Base-by-base conservation (phyloP, 192 early-diverging fungal genomes). In the Coemansia nantahalensis region DNA sequence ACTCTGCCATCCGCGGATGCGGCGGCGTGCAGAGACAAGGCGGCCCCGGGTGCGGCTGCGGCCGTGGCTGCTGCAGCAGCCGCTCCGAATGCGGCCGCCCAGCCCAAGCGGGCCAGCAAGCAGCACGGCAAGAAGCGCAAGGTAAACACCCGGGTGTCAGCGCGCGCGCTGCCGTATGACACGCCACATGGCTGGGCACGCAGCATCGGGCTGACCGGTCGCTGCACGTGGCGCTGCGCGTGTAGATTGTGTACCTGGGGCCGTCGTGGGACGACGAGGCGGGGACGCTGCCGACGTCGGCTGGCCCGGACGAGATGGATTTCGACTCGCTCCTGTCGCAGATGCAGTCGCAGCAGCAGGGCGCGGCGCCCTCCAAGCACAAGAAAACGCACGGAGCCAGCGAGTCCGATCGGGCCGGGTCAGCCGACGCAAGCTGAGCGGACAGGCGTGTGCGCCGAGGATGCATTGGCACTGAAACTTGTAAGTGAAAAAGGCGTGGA, bases 201-300 rank as follows among this genome's bases (percentile, higher is more conserved):
- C n/a, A n/a, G n/a, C n/a, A n/a, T n/a, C n/a, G n/a, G n/a, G n/a
- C n/a, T n/a, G n/a, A n/a, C n/a, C n/a, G n/a, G n/a, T n/a, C n/a
- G n/a, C n/a, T n/a, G n/a, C n/a, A n/a, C n/a, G n/a, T 42, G 2
- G 33, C 9, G 22, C 22, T 1, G 10, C 15, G 5, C 8, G 11
- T 49, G 24, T 74, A 74, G 70, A 48, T 46, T 18, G 39, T 62
- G 11, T 74, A 66, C 18, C 41, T 66, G 26, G 65, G 71, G n/a
- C 71, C 71, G 11, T 75, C 55, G 11, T 75, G 71, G 71, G 71
- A 75, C 16, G 71, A 75, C 31, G 56, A 54, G 26, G 71, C 71
- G n/a, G 71, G 71, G 8, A 19, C 45, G 32, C 56, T 75, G 16
- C 71, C 71, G 14, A 67, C 71, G 28, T 67, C 59, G 16, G 47